A percentile compares a stretch with the other conserved stretches of the same genome.
These are phyloP conservation scores for Dryas drummondii DNA, from an alignment of 306 rosid species.

Conservation along the genomic window DNA sequence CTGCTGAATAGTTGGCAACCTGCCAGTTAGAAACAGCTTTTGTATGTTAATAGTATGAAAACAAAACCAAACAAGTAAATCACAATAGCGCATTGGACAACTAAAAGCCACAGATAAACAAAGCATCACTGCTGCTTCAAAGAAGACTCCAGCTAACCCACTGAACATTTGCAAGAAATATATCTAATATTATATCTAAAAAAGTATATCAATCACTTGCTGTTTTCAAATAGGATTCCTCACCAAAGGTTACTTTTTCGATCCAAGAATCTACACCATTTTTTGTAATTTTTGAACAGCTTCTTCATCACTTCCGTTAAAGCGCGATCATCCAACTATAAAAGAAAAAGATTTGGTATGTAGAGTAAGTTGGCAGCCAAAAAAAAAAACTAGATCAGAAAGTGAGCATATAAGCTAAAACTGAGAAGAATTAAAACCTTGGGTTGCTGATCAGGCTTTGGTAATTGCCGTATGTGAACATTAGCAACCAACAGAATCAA, in stretches of 20 bases:
- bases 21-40: slow-evolving; percentile 32
- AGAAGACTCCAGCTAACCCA: not conserved
- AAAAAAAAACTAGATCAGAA: slow-evolving; percentile 18
- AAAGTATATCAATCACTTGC: not conserved
- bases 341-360: slow-evolving; percentile 1
- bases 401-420: slow-evolving; percentile 8
- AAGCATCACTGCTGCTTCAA: not conserved
- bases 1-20: slow-evolving; percentile 96
- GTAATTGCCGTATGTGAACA: slow-evolving; percentile 68
- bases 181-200: not conserved
- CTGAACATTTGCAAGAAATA: not conserved
- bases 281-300: slow-evolving; percentile 87
- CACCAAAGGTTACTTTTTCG: slow-evolving; percentile 99
- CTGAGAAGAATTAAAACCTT: slow-evolving; percentile 52
- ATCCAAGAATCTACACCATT: slow-evolving; percentile 90
- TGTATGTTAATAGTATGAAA: slow-evolving; percentile 6
- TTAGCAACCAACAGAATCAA: slow-evolving; percentile 93
- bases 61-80: not conserved
- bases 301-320: slow-evolving; percentile 89
- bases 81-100: not conserved
- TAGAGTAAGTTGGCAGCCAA: slow-evolving; percentile 13
- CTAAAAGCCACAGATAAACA: not conserved
- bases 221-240: slow-evolving; percentile 33
- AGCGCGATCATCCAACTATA: slow-evolving; percentile 82
- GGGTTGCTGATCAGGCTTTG: slow-evolving; percentile 67